phyloP scores from a whole-genome alignment of 345 rosid genomes.

The Moricandia arvensis region DNA sequence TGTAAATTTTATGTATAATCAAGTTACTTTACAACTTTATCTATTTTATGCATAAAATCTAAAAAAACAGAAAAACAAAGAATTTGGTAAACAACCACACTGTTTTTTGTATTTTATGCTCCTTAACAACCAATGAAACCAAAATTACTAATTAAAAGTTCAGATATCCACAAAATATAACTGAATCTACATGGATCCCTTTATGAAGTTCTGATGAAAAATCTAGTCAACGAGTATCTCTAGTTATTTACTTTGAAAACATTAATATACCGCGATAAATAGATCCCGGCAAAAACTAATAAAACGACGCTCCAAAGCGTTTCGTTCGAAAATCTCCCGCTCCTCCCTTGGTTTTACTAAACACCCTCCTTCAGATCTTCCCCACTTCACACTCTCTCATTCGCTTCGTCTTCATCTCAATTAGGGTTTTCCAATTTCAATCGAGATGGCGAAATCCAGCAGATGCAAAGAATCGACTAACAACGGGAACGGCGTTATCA shows the following conservation, averaged over 20 bases:
- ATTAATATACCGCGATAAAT: constrained; percentile 4
- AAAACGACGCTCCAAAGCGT: not conserved
- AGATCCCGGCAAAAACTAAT: constrained; percentile 10
- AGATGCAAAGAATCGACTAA: constrained; percentile 43
- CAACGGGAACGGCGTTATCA: constrained; percentile 66
- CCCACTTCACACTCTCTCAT: not conserved
- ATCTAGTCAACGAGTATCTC: too few relatives aligned
- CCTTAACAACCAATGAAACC: not conserved
- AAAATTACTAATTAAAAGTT: not conserved
- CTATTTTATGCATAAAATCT: not conserved
- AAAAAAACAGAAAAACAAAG: not conserved
- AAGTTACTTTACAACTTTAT: not conserved
- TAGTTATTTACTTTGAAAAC: not conserved
- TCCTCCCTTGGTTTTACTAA: not conserved
- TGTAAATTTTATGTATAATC: too few relatives aligned
- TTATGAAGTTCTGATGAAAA: too few relatives aligned
- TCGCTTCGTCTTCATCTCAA: not conserved
- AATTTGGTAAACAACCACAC: not conserved
- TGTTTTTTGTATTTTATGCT: not conserved
- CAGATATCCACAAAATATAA: too few relatives aligned
- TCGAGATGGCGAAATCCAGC: constrained; percentile 56
- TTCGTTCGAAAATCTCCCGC: constrained; percentile 14
- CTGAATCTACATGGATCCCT: too few relatives aligned
- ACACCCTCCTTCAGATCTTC: not conserved
- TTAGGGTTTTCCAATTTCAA: constrained; percentile 14